phyloP scores from a whole-genome alignment of 1,284 basidiomycete species.

The Boletellus deceptivus region DNA sequence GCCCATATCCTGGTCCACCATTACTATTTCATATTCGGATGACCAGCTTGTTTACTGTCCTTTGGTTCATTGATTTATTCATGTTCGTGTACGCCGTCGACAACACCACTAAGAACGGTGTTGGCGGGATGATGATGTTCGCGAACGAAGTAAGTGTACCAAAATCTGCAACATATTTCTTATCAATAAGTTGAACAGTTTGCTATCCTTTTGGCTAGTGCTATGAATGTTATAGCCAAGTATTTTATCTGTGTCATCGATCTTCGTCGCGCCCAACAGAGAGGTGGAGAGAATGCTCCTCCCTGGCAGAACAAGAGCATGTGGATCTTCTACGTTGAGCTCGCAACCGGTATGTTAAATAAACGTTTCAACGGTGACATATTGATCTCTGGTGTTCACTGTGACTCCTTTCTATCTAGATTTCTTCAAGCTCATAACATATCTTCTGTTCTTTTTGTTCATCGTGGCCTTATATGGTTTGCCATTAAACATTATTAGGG shows the following conservation, averaged over 20 bases:
- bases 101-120: constrained; percentile 73
- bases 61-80: constrained; percentile 70
- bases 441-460: constrained; percentile 89
- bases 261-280: constrained; percentile 66
- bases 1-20: constrained; percentile 82
- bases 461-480: constrained; percentile 95
- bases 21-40: constrained; percentile 84
- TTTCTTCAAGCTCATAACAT: constrained; percentile 90
- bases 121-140: constrained; percentile 91
- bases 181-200: constrained; percentile 52
- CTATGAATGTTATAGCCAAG: constrained; percentile 77
- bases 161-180: constrained; percentile 1
- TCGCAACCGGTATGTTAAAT: constrained; percentile 69
- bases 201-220: constrained; percentile 83
- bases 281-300: constrained; percentile 84
- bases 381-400: constrained; percentile 20
- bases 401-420: constrained; percentile 48
- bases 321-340: constrained; percentile 93
- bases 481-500: constrained; percentile 93
- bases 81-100: constrained; percentile 80
- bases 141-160: constrained; percentile 76
- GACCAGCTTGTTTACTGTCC: constrained; percentile 62
- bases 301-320: constrained; percentile 98
- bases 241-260: constrained; percentile 88
- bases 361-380: too few relatives aligned